Evolutionary conservation across 208 protist species (phyloP), one percentile per base, ranked within the genome.

Genomic region (Eutreptiella sp.): DNA sequence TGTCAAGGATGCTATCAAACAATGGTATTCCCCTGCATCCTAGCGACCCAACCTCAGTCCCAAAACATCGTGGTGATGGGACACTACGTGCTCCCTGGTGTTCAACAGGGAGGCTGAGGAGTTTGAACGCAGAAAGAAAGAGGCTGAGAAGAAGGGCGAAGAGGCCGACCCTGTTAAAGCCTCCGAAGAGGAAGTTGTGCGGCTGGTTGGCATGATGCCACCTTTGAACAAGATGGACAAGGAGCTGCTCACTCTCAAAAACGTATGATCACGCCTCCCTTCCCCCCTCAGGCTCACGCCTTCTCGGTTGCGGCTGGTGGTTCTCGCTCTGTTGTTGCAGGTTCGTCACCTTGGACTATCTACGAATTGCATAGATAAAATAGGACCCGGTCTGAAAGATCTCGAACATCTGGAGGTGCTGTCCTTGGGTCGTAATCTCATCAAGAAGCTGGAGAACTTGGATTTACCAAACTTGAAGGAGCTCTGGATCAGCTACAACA

Each of bases 401-500:
- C 50, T 95, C 35, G 88, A 88, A 64, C 85, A 88, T 27, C 59
- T 95, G 0, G 87, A 92, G 72, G 83, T 94, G 19, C 71, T 97
- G 2, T 95, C 88, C 4, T 80, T 97, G 4, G 87, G 84, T 11
- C 79, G 92, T 36, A 97, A 97, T 77, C 71, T 61, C 34, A 91
- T 97, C 48, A 94, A 93, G 47, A 94, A 93, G 74, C 62, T 97
- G 27, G 88, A 95, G 76, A 87, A 92, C 57, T 79, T 97, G 3
- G 90, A 97, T 57, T 63, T 87, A 26, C 81, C 76, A 21, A 88
- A 89, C 50, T 77, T 97, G n/a, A 72, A 92, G 70, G 79, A 96
- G 74, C 75, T 97, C 27, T 96, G 90, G 92, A 62, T 94, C 1
- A 94, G 88, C 9, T 96, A 96, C 74, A 97, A 97, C 78, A 80